phyloP scores from a whole-genome alignment of 108 stramenopile species.

The Stephanodiscus triporus region DNA sequence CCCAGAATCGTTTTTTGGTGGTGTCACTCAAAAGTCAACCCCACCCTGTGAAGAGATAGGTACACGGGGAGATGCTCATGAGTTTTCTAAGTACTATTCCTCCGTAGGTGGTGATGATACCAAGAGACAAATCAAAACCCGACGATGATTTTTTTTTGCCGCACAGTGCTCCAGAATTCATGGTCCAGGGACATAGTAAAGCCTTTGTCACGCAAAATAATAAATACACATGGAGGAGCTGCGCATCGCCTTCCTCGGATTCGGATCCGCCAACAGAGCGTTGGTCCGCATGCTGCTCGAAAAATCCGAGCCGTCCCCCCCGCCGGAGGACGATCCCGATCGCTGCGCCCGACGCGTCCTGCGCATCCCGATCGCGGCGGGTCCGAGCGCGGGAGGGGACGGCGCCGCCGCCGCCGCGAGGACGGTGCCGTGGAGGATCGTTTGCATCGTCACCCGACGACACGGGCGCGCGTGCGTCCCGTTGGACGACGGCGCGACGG shows the following conservation, averaged over 20 bases:
- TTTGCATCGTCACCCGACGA: constrained; percentile 33
- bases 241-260: constrained; percentile 37
- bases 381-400: not conserved
- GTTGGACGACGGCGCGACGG: not conserved
- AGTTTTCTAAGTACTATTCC: too few relatives aligned
- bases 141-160: too few relatives aligned
- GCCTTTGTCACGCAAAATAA: constrained; percentile 12
- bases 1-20: too few relatives aligned
- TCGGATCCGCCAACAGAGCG: constrained; percentile 37
- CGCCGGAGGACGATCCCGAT: not conserved
- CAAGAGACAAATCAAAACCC: too few relatives aligned
- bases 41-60: too few relatives aligned
- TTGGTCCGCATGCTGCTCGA: constrained; percentile 36
- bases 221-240: constrained; percentile 17
- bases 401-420: not conserved
- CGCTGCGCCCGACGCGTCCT: constrained; percentile 1
- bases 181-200: too few relatives aligned
- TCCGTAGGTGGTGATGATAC: too few relatives aligned
- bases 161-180: too few relatives aligned
- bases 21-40: too few relatives aligned
- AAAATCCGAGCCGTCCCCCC: constrained; percentile 19
- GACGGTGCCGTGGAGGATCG: constrained; percentile 38
- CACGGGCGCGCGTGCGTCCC: constrained; percentile 38
- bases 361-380: constrained; percentile 8
- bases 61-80: too few relatives aligned